Conservation (phyloP, 108 stramenopile genomes). For the Conticribra guillardii region DNA sequence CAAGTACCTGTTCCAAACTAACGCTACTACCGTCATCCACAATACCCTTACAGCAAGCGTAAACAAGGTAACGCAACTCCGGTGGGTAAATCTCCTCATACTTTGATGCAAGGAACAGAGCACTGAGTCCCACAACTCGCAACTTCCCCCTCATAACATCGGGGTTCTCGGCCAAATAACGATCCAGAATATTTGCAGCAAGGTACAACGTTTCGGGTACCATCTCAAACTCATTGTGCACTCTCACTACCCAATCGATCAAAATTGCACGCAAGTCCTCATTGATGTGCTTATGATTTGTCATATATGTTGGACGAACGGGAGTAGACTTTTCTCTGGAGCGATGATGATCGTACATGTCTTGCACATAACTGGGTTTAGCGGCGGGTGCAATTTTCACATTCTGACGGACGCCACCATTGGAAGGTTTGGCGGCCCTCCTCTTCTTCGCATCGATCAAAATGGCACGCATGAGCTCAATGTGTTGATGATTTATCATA, state of each 20-base stretch:
- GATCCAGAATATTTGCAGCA: slow-evolving; percentile 96
- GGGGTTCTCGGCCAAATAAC: slow-evolving; percentile 79
- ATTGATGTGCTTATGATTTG: slow-evolving; percentile 87
- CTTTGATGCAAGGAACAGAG: slow-evolving; percentile 96
- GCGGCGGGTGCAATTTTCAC: no score
- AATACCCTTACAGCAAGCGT: slow-evolving; percentile 95
- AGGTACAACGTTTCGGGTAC: slow-evolving; percentile 97
- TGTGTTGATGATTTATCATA: slow-evolving; percentile 87
- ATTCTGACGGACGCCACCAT: slow-evolving; percentile 34
- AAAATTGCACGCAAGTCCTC: slow-evolving; percentile 96
- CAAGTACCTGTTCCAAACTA: slow-evolving; percentile 69
- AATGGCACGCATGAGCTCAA: slow-evolving; percentile 95
- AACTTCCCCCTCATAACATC: slow-evolving; percentile 84
- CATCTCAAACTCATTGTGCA: slow-evolving; percentile 98
- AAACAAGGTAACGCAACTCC: slow-evolving; percentile 95
- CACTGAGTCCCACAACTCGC: slow-evolving; percentile 98
- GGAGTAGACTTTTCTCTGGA: slow-evolving; percentile 75
- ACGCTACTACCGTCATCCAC: slow-evolving; percentile 89
- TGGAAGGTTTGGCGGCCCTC: neutral
- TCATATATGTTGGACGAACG: slow-evolving; percentile 91
- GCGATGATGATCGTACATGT: slow-evolving; percentile 95
- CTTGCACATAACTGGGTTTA: slow-evolving; percentile 95
- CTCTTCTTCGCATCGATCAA: slow-evolving; percentile 92
- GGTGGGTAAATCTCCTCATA: slow-evolving; percentile 99
- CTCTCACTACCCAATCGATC: slow-evolving; percentile 98